A percentile compares a stretch with the other conserved stretches of the same genome.
These are phyloP conservation scores for Phlegmacium glaucopus DNA, from an alignment of 768 basidiomycete genomes.

Conservation along the genomic window DNA sequence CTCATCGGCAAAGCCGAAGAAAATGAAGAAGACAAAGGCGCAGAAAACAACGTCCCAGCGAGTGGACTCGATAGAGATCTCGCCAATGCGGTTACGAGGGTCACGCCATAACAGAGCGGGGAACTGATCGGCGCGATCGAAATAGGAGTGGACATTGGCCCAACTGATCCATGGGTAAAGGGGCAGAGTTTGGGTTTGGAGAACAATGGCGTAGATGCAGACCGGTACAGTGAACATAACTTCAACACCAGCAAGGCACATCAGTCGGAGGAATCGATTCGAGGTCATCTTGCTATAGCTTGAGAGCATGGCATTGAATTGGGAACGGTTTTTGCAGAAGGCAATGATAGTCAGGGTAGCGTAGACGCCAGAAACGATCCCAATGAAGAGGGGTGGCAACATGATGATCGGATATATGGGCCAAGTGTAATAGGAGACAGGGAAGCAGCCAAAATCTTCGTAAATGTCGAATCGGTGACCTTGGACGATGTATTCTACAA, in stretches of 20 bases:
- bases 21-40: constrained; percentile 58
- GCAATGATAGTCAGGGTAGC: constrained; percentile 36
- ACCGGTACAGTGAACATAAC: constrained; percentile 46
- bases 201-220: constrained; percentile 32
- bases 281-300: constrained; percentile 38
- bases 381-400: constrained; percentile 39
- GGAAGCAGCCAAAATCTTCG: constrained; percentile 56
- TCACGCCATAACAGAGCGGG: constrained; percentile 43
- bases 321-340: constrained; percentile 37
- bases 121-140: constrained; percentile 38
- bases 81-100: constrained; percentile 14
- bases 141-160: constrained; percentile 47
- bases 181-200: constrained; percentile 27
- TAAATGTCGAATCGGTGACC: constrained; percentile 60
- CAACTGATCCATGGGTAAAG: constrained; percentile 47
- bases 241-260: constrained; percentile 48
- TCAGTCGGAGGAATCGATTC: constrained; percentile 53
- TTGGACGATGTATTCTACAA: constrained; percentile 45
- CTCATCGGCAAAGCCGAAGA: constrained; percentile 66
- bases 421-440: constrained; percentile 45
- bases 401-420: constrained; percentile 41
- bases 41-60: constrained; percentile 48
- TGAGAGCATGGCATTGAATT: constrained; percentile 41
- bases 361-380: constrained; percentile 35
- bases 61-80: constrained; percentile 34